Percentiles rank a stretch among this genome's conserved stretches.
Conservation (phyloP, 2,329 filamentous ascomycete species). For the Leptographium flavum region DNA sequence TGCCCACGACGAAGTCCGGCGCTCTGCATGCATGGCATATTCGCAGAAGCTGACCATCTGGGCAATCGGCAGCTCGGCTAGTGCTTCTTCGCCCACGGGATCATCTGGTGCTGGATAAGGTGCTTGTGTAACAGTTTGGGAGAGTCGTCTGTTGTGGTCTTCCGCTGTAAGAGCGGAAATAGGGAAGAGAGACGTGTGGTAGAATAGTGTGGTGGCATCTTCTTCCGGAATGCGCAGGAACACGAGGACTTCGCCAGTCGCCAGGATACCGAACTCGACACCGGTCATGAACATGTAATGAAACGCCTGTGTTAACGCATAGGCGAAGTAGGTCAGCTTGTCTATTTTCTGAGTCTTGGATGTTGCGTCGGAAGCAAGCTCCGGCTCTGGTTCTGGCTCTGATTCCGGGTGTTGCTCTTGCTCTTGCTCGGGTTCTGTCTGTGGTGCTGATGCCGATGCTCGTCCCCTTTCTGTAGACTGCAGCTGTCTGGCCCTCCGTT, state of each 20-base stretch:
- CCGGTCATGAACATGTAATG: slow-evolving; percentile 7
- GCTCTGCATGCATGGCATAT: slow-evolving; percentile 3
- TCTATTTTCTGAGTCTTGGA: slow-evolving; percentile 2
- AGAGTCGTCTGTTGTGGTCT: neutral
- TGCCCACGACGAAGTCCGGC: slow-evolving; percentile 1
- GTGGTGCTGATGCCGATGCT: neutral
- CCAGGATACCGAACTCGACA: slow-evolving; percentile 5
- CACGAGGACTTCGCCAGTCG: slow-evolving; percentile 4
- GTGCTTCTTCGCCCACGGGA: slow-evolving; percentile 2
- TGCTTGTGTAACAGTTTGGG: neutral
- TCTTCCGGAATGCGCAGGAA: slow-evolving; percentile 6
- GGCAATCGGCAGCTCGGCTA: slow-evolving; percentile 1
- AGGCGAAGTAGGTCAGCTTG: slow-evolving; percentile 5
- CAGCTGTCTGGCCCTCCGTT: neutral
- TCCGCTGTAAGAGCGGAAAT: neutral
- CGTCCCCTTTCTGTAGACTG: neutral
- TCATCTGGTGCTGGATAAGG: slow-evolving; percentile 1
- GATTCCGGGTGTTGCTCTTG: too few relatives aligned
- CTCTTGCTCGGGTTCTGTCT: too few relatives aligned
- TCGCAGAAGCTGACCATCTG: slow-evolving; percentile 5
- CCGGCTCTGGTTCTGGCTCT: neutral
- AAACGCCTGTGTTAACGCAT: slow-evolving; percentile 2
- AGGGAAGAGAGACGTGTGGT: slow-evolving; percentile 5
- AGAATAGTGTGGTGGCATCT: slow-evolving; percentile 3
- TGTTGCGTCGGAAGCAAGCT: neutral